phyloP scores from a whole-genome alignment of 78 protist species.

The slime mould (Dictyostelium discoideum) region DNA sequence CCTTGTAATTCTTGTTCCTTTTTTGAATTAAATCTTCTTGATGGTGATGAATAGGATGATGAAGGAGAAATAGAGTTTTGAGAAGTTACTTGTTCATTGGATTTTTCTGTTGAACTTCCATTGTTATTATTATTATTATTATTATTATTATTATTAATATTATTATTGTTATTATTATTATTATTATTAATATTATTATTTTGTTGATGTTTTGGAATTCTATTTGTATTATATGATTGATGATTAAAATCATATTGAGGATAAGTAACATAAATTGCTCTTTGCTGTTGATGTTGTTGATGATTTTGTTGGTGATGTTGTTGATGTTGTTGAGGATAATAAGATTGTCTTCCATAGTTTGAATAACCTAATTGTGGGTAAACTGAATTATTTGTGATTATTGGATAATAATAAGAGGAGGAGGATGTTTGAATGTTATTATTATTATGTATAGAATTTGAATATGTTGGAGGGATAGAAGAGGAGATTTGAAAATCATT shows the following conservation, averaged over 20 bases:
- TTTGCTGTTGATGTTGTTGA: not conserved
- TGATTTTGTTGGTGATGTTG: not conserved
- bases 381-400: not conserved
- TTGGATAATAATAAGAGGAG: not conserved
- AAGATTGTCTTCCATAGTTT: not conserved
- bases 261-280: not conserved
- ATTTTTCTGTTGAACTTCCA: not conserved
- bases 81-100: not conserved
- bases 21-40: slow-evolving; percentile 25
- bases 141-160: not conserved
- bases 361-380: not conserved
- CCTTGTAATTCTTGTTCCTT: not conserved
- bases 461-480: not conserved
- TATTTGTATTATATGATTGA: not conserved
- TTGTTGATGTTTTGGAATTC: not conserved
- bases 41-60: slow-evolving; percentile 25
- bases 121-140: not conserved
- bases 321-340: not conserved
- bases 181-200: not conserved
- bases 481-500: not conserved
- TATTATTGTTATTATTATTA: no score
- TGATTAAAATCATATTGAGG: not conserved
- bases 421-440: not conserved
- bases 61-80: not conserved
- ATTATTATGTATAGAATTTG: not conserved